Evolutionary conservation across 441 rosid genomes (phyloP), one percentile per base, ranked within the genome.

Genomic region (Isatis lusitanica): DNA sequence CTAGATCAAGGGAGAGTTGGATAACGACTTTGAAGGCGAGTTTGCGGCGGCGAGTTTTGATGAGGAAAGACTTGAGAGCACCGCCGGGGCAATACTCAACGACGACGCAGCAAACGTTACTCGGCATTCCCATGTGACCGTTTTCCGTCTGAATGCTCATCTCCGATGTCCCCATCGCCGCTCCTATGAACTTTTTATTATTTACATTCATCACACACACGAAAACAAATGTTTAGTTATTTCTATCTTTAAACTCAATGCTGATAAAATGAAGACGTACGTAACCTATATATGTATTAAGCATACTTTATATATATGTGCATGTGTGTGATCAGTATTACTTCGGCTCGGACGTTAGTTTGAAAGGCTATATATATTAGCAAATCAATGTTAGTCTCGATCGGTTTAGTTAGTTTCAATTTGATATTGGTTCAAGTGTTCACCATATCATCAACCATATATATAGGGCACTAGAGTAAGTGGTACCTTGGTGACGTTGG

Each of bases 31-130:
- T 89, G 79, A 85, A 87, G 69, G 94, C 86, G 36, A 89, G 86
- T 83, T 89, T 89, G 82, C 81, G 87, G 78, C 90, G 84, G 26
- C 90, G 79, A 59, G 82, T 87, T 83, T 83, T 85, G 68, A 89
- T 89, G 66, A 89, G 86, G 74, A 80, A 89, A 18, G 87, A 79
- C 68, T 87, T 89, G 21, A 89, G 80, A n/a, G 94, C 90, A 43
- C 91, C 94, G 2, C 94, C 94, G 43, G 86, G 88, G 24, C 91
- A 87, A 71, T 85, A 89, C 76, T 87, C 91, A 42, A 89, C 94
- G 2, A 89, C 81, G 56, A 89, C 94, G 64, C 91, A 89, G 53
- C 94, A 89, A 18, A 84, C 47, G 46, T 82, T 89, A 74, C 81
- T 84, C 17, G 91, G 94, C 88, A 87, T 80, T 50, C 86, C 91